Evolutionary conservation across 345 rosid genomes (phyloP), one percentile per base, ranked within the genome.

Genomic region (Linum lewisii): DNA sequence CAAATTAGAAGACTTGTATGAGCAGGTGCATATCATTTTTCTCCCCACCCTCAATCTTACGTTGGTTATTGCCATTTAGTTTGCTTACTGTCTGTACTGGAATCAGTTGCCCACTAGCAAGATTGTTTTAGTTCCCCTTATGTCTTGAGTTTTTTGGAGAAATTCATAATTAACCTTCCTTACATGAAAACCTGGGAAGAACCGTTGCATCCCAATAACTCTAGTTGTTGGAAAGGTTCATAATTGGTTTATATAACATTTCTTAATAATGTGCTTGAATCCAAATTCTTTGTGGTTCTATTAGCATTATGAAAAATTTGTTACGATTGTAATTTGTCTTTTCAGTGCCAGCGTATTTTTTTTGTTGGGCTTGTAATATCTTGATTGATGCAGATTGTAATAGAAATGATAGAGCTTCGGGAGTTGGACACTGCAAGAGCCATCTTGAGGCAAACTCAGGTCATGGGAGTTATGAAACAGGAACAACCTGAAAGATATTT

Each of bases 401-500:
- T 93, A 62, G 99, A 93, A 75, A 93, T 93, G 99, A 93, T 89
- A 60, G 99, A 93, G 52, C 95, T 93, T 21, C 80, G 99, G 45
- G 99, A 93, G 60, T 70, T 87, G 79, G 97, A 89, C 65, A 85
- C 99, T 55, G 96, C 99, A 8, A 86, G 99, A 42, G 92, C 99
- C 65, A 85, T 93, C 70, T 75, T 93, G 70, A 82, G 88, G 78
- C 97, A 93, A 72, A 93, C 99, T 45, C 99, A 89, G 72, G 99
- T 86, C 57, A 93, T 93, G 99, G 92, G 99, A 66, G 87, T 89
- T 65, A 87, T 93, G 99, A 93, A 89, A 81, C 99, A 93, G 82
- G 99, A 93, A 81, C 94, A 89, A 73, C 89, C 99, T 21, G 97
- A 87, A 59, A 82, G 99, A 81, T 89, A 89, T 79, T 75, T 93